Base-by-base conservation (phyloP, 2,329 filamentous ascomycete genomes). In the Diaporthe aspalathi region DNA sequence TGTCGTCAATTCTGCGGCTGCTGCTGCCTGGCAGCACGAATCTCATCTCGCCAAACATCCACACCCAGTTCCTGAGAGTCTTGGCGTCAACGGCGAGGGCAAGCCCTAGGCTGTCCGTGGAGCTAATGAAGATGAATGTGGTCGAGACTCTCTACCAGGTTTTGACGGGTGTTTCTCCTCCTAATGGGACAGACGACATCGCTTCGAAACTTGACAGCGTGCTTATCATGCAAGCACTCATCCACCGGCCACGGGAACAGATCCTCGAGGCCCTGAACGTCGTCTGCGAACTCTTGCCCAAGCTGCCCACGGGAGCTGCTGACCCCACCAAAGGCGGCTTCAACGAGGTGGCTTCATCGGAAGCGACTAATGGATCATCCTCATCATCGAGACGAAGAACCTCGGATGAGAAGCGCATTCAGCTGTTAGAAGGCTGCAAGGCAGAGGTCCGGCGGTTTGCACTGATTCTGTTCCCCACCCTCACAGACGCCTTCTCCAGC, bases 111-210 rank as follows among this genome's bases (percentile, higher is more conserved):
- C 86, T 98, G 27, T 97, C 96, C 5, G 92, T 93, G 2, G 95
- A 98, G 77, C 87, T 99, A 16, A 91, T 99, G 80, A 97, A 95
- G 82, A 93, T 98, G 88, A 95, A 98, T 76, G 93, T 99, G 68
- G 96, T 99, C 32, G 96, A 98, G 81, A 99, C 96, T 0, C 85
- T 99, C 2, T 99, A 98, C 79, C 96, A 99, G 81, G 98, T 99
- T 52, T 84, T 99, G 63, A 98, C 96, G 0, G 96, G 96, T 24
- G 94, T 99, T 2, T 98, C 96, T 0, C 95, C 96, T 1, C 96
- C 96, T 0, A 89, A 86, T 73, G 93, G 92, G 43, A 91, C 88
- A 1, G 91, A 94, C 45, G 91, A 95, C 79, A 89, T 94, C 70
- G 92, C 91, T 38, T 92, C 90, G 47, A 97, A 97, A 82, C 92